phyloP scores from a whole-genome alignment of 768 basidiomycete genomes.

The Mycena crocata region DNA sequence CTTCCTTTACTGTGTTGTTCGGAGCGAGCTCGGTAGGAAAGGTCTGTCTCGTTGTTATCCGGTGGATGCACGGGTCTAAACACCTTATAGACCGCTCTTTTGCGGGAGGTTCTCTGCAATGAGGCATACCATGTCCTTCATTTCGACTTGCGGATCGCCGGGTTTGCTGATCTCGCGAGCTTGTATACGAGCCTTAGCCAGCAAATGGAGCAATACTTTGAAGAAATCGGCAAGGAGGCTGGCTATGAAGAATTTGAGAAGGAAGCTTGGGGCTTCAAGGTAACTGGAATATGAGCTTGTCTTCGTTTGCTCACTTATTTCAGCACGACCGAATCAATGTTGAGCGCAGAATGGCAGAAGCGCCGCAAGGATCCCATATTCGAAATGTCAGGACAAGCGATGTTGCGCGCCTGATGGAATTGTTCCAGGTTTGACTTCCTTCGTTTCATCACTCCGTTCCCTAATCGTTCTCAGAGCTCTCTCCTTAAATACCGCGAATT shows the following conservation, averaged over 20 bases:
- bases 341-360: conserved; percentile 68
- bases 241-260: conserved; percentile 81
- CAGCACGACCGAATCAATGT: conserved; percentile 84
- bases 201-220: conserved; percentile 87
- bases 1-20: conserved; percentile 83
- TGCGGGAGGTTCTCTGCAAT: conserved; percentile 79
- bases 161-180: conserved; percentile 84
- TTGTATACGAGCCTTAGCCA: conserved; percentile 81
- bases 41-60: conserved; percentile 48
- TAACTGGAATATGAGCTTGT: conserved; percentile 36
- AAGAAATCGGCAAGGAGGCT: conserved; percentile 65
- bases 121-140: conserved; percentile 83
- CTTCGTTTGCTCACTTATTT: conserved; percentile 18
- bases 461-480: conserved; percentile 59
- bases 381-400: conserved; percentile 78
- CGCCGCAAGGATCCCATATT: conserved; percentile 55
- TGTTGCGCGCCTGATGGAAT: conserved; percentile 84
- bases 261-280: conserved; percentile 86
- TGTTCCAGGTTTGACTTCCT: conserved; percentile 70
- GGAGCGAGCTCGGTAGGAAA: conserved; percentile 88
- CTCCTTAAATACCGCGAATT: conserved; percentile 82
- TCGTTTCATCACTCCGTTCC: background rate
- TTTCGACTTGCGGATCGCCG: conserved; percentile 86
- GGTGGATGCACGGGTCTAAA: conserved; percentile 2
- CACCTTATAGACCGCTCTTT: conserved; percentile 72